Evolutionary conservation across 1,139 yeast species (phyloP), one percentile per base, ranked within the genome.

Genomic region (Candida sanyaensis): DNA sequence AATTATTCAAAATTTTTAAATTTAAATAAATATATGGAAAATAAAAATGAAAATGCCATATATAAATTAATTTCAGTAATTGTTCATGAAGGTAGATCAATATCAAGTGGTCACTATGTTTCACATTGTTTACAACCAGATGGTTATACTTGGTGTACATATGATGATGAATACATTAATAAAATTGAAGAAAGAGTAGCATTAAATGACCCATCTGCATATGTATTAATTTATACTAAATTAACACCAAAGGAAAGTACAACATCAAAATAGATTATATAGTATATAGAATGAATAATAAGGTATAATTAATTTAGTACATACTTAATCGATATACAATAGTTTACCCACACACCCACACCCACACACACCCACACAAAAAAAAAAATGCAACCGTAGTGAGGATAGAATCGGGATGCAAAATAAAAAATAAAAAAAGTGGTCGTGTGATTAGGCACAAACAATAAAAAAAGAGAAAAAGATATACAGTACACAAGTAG

Each of bases 51-150:
- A 8, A 74, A 77, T 49, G 31, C 11, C 12, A 32, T 37, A 6
- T 93, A 93, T 66, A 86, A 85, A 62, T 76, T 93, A 52, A 77
- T 82, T n/a, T 83, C 93, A 17, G 97, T 92, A 21, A 88, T 92
- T 51, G 92, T 91, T 13, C 99, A 93, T 63, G 96, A 90, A 61
- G 99, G 99, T 37, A 78, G 98, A 53, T 88, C 96, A 1, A 84
- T 92, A 11, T 84, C 92, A 42, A 85, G 95, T 6, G 99, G 99
- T 5, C 99, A 93, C 66, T 93, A 93, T 62, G 81, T 91, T 53
- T 87, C 96, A 1, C 91, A 88, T 63, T 89, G 97, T 62, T 81
- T 88, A 53, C 97, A 92, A 64, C 96, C 97, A 1, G 93, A 89
- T 64, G 90, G 90, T 1, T 28, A 41, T 26, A 68, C 86, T 1